Conservation (phyloP, 1,139 yeast genomes). For the Pichia sp. region DNA sequence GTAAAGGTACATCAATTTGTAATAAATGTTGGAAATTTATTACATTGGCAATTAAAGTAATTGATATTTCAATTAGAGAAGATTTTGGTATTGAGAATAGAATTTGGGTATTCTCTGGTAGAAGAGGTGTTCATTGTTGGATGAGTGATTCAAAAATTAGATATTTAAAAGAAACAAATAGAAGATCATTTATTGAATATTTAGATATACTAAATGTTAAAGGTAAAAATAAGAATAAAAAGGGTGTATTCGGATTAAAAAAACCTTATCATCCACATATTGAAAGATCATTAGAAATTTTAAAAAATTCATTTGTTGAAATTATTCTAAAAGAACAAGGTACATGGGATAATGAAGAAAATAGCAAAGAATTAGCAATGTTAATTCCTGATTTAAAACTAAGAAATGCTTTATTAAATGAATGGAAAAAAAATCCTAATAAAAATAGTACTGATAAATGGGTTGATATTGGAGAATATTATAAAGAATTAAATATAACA, state of each 20-base stretch:
- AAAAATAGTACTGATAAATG: conserved; percentile 59
- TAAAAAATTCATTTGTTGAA: conserved; percentile 58
- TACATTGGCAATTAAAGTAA: conserved; percentile 73
- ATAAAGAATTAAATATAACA: conserved; percentile 35
- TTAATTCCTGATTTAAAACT: conserved; percentile 56
- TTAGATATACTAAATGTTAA: conserved; percentile 66
- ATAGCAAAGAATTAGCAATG: conserved; percentile 51
- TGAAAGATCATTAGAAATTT: conserved; percentile 63
- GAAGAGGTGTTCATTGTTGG: conserved; percentile 99
- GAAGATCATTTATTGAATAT: conserved; percentile 79
- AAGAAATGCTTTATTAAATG: conserved; percentile 46
- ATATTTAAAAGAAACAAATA: conserved; percentile 57
- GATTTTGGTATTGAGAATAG: conserved; percentile 88
- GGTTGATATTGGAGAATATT: conserved; percentile 65
- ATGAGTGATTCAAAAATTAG: conserved; percentile 83
- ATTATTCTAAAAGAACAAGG: conserved; percentile 76
- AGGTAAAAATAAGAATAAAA: conserved; percentile 34
- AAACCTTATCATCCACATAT: conserved; percentile 90
- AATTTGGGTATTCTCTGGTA: conserved; percentile 95
- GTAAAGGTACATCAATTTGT: conserved; percentile 81
- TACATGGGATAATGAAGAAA: conserved; percentile 60
- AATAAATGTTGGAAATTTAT: conserved; percentile 91
- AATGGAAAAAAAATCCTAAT: conserved; percentile 46
- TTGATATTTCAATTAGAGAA: conserved; percentile 65
- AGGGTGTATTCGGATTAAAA: conserved; percentile 41